Evolutionary conservation across 148 eudicot species (phyloP).

Genomic region (Rheum nobile): DNA sequence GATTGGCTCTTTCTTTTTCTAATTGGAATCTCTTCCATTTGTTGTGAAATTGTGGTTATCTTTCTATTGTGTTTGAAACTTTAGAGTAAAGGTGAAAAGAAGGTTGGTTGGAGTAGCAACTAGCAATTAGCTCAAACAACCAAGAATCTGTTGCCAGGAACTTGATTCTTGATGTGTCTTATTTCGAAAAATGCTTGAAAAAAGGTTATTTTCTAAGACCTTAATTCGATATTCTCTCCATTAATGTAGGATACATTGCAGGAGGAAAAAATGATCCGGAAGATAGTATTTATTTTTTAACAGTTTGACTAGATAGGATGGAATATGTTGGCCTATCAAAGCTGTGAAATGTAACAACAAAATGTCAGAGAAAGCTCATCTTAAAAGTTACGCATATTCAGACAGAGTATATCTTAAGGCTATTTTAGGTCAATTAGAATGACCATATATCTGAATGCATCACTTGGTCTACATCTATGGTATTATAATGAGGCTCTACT

Average conservation of each 20-base stretch:
- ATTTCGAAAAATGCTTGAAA: neutral
- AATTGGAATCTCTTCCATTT: too few relatives aligned
- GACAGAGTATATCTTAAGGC: too few relatives aligned
- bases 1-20: neutral
- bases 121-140: neutral
- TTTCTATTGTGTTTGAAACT: neutral
- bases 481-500: too few relatives aligned
- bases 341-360: too few relatives aligned
- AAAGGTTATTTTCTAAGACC: neutral
- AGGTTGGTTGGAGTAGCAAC: neutral
- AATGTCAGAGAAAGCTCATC: too few relatives aligned
- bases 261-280: neutral
- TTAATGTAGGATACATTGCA: neutral
- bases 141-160: neutral
- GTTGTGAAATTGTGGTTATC: neutral
- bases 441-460: too few relatives aligned
- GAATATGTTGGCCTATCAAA: neutral
- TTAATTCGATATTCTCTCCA: neutral
- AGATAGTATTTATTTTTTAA: neutral
- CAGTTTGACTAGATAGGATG: neutral
- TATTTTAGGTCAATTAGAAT: too few relatives aligned
- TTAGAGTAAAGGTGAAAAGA: neutral
- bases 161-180: neutral
- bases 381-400: too few relatives aligned
- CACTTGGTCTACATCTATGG: too few relatives aligned